Conservation (phyloP, 441 rosid species). For the Corymbia calophylla region DNA sequence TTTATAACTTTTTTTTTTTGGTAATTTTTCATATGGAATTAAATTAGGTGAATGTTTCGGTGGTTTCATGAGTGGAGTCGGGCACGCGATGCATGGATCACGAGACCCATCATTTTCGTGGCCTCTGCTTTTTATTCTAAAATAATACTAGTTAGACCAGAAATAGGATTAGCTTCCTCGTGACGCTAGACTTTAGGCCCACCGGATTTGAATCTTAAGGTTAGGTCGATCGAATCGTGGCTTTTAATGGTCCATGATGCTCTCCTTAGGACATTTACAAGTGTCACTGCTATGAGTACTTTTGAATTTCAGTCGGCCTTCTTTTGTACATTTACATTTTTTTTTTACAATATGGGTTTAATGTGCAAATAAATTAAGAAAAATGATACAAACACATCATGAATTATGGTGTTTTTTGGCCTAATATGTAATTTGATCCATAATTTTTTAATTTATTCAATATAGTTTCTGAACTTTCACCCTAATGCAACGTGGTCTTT, state of each 20-base stretch:
- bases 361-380: too few species aligned
- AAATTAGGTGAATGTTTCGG: background rate
- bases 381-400: too few species aligned
- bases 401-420: too few species aligned
- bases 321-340: too few species aligned
- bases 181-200: background rate
- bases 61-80: background rate
- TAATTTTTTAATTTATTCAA: too few species aligned
- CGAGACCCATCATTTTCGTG: background rate
- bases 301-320: background rate
- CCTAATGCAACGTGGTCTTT: too few species aligned
- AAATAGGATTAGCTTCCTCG: background rate
- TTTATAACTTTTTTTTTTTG: background rate
- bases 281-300: background rate
- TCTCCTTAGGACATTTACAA: background rate
- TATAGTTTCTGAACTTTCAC: too few species aligned
- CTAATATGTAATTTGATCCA: too few species aligned
- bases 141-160: background rate
- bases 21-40: background rate
- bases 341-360: background rate
- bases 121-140: background rate
- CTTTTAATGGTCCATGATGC: background rate
- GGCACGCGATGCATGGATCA: background rate
- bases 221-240: background rate
- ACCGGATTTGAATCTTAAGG: background rate